phyloP scores from a whole-genome alignment of 257 asterid species.

The Solanum chmielewskii region DNA sequence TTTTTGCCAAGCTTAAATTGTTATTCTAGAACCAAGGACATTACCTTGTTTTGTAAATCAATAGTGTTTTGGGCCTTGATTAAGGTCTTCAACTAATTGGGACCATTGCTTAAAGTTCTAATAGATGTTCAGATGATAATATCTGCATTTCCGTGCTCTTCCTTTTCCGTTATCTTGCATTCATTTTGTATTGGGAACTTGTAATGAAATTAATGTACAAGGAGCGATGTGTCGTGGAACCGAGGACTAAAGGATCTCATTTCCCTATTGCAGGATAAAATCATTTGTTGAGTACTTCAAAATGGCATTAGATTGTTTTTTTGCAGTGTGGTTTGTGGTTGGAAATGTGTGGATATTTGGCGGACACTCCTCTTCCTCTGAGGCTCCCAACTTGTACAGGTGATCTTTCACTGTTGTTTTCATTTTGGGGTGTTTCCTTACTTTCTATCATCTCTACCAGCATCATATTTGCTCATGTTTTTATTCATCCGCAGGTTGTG shows the following conservation, averaged over 20 bases:
- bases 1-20: neutral
- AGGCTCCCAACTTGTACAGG: slow-evolving; percentile 93
- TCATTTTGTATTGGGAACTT: neutral
- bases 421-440: neutral
- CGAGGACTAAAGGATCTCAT: slow-evolving; percentile 7
- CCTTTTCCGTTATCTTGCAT: neutral
- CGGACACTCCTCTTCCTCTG: slow-evolving; percentile 74
- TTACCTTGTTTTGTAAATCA: neutral
- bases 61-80: neutral
- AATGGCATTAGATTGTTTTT: slow-evolving; percentile 95
- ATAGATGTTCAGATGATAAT: neutral
- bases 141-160: neutral
- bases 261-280: slow-evolving; percentile 50
- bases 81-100: neutral
- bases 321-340: slow-evolving; percentile 95
- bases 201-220: neutral
- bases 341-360: slow-evolving; percentile 97
- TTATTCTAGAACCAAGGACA: neutral
- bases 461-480: neutral
- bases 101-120: neutral
- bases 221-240: neutral
- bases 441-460: neutral
- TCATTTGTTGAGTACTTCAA: slow-evolving; percentile 63
- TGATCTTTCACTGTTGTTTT: slow-evolving; percentile 5
- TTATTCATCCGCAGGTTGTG: slow-evolving; percentile 51